Evolutionary conservation across 2,329 filamentous ascomycete species (phyloP).

Genomic region (Hypoxylon sp.): DNA sequence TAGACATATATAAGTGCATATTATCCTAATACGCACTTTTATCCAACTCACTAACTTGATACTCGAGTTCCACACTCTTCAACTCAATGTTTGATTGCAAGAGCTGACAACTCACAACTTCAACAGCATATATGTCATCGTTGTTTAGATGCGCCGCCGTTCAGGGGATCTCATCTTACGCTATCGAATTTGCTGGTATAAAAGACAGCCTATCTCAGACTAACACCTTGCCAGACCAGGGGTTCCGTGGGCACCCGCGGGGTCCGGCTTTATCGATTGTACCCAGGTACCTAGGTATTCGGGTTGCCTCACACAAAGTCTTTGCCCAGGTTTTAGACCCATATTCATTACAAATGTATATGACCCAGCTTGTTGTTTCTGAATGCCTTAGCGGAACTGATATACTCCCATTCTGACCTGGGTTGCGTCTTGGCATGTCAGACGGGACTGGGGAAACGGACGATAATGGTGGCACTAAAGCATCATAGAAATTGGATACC

Average conservation of each 20-base stretch:
- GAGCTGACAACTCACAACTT: conserved; percentile 1
- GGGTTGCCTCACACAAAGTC: too few relatives aligned
- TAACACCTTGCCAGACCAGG: neutral
- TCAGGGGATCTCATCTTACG: neutral
- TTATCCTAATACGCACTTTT: neutral
- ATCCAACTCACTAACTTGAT: conserved; percentile 2
- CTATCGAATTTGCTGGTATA: neutral
- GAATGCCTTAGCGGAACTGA: neutral
- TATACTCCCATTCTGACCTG: neutral
- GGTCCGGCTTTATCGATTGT: neutral
- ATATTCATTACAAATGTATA: neutral
- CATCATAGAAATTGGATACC: neutral
- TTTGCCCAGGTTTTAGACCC: neutral
- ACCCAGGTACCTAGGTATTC: neutral
- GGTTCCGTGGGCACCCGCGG: neutral
- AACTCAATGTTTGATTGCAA: conserved; percentile 9
- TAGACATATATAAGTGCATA: neutral
- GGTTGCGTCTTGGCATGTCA: neutral
- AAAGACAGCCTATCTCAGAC: neutral
- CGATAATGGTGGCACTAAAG: neutral
- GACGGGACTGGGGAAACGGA: neutral
- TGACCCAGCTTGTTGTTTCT: neutral
- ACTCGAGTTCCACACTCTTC: conserved; percentile 5
- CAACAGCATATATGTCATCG: conserved; percentile 24
- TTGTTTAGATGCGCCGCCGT: neutral